phyloP scores from a whole-genome alignment of 2,329 filamentous ascomycete genomes.

The Aureobasidium melanogenum region DNA sequence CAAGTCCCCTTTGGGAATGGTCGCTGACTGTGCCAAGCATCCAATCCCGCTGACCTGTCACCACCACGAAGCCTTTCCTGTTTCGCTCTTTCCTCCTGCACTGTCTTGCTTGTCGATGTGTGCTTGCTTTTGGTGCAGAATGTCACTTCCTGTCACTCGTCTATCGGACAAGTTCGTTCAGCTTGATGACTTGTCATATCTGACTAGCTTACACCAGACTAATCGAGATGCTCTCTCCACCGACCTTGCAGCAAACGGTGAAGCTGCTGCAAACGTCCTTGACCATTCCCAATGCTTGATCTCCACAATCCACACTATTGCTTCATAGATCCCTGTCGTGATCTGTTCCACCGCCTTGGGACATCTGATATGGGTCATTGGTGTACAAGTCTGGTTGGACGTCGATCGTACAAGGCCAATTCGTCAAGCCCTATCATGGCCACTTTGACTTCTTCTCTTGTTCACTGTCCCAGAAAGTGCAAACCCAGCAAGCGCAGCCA shows the following conservation, averaged over 20 bases:
- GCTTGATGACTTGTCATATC: neutral
- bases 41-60: neutral
- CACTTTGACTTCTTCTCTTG: neutral
- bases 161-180: too few relatives aligned
- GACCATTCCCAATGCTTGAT: neutral
- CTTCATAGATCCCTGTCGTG: neutral
- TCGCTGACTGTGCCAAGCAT: neutral
- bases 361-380: neutral
- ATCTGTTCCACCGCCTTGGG: neutral
- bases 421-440: neutral
- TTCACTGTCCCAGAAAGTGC: conserved; percentile 4
- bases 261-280: neutral
- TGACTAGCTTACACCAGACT: neutral
- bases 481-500: conserved; percentile 7
- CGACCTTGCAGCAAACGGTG: neutral
- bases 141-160: neutral
- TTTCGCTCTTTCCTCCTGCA: neutral
- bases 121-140: neutral
- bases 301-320: neutral
- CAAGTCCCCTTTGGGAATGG: neutral
- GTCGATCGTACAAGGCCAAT: neutral
- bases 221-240: neutral
- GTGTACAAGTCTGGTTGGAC: neutral
- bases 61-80: neutral
- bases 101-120: neutral